Conservation (phyloP, 768 basidiomycete genomes). For the Russula earlei region DNA sequence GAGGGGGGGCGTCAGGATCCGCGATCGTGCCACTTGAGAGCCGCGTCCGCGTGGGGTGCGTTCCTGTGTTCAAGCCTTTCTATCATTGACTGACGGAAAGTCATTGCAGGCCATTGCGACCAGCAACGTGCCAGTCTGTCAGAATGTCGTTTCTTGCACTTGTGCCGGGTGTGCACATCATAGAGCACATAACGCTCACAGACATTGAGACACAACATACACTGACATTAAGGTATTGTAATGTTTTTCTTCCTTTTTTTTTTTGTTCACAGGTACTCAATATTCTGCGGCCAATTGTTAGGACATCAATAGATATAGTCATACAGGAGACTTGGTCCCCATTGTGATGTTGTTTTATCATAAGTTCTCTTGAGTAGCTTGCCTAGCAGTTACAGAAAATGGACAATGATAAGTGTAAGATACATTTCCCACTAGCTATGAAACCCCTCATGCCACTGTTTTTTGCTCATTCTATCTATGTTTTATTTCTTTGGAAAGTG, state of each 20-base stretch:
- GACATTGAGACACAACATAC: constrained; percentile 67
- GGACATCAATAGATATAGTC: too few species aligned
- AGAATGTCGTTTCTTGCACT: constrained; percentile 80
- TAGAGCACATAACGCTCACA: constrained; percentile 61
- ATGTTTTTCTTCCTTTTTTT: background rate
- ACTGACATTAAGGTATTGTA: constrained; percentile 62
- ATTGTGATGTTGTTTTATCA: too few species aligned
- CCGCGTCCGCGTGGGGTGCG: constrained; percentile 71
- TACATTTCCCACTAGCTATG: too few species aligned
- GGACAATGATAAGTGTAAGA: too few species aligned
- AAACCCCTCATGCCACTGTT: too few species aligned
- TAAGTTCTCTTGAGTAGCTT: too few species aligned
- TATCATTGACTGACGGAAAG: background rate
- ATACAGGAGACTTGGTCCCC: too few species aligned
- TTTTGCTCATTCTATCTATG: too few species aligned
- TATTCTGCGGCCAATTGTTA: too few species aligned
- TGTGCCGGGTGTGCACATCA: constrained; percentile 67
- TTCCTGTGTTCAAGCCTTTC: constrained; percentile 16
- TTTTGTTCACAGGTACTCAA: constrained; percentile 2
- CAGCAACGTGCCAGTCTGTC: constrained; percentile 77
- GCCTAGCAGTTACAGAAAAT: too few species aligned
- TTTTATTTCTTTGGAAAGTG: too few species aligned
- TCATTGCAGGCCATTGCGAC: constrained; percentile 55
- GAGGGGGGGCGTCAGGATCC: constrained; percentile 23
- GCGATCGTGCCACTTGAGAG: constrained; percentile 73